Conservation (phyloP, 805 yeast species). For the Zygotorulaspora florentina region DNA sequence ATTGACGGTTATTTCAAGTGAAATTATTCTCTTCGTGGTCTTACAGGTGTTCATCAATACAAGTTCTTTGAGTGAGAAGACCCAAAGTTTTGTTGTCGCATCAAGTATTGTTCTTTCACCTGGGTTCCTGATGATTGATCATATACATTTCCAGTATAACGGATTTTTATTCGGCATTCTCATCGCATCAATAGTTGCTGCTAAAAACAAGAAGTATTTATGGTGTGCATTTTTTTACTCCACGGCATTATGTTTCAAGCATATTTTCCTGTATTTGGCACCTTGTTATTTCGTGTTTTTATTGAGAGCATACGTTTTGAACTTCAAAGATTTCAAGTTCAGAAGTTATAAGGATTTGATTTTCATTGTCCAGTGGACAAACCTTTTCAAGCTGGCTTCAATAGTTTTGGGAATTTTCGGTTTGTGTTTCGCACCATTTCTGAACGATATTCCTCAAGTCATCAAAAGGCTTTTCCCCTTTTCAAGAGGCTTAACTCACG, state of each 20-base stretch:
- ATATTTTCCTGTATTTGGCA: slow-evolving; percentile 86
- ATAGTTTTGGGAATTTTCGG: slow-evolving; percentile 59
- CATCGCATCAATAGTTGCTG: slow-evolving; percentile 67
- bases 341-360: slow-evolving; percentile 34
- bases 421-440: slow-evolving; percentile 76
- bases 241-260: slow-evolving; percentile 83
- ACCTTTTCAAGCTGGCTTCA: slow-evolving; percentile 56
- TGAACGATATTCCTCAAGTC: slow-evolving; percentile 61
- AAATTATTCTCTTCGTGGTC: slow-evolving; percentile 62
- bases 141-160: slow-evolving; percentile 95
- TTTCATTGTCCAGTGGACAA: slow-evolving; percentile 47
- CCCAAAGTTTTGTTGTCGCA: slow-evolving; percentile 65
- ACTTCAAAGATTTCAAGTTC: slow-evolving; percentile 35
- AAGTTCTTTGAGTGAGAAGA: slow-evolving; percentile 37
- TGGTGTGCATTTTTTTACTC: slow-evolving; percentile 68
- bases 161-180: slow-evolving; percentile 88
- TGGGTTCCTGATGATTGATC: slow-evolving; percentile 85
- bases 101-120: slow-evolving; percentile 83
- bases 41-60: slow-evolving; percentile 67
- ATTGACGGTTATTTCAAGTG: slow-evolving; percentile 72
- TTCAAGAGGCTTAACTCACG: slow-evolving; percentile 92
- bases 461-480: slow-evolving; percentile 80
- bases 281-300: slow-evolving; percentile 87
- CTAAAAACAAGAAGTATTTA: slow-evolving; percentile 53
- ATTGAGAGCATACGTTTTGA: slow-evolving; percentile 64